Evolutionary conservation across 768 basidiomycete species (phyloP), one percentile per base, ranked within the genome.

Genomic region (Chalciporus piperatus): DNA sequence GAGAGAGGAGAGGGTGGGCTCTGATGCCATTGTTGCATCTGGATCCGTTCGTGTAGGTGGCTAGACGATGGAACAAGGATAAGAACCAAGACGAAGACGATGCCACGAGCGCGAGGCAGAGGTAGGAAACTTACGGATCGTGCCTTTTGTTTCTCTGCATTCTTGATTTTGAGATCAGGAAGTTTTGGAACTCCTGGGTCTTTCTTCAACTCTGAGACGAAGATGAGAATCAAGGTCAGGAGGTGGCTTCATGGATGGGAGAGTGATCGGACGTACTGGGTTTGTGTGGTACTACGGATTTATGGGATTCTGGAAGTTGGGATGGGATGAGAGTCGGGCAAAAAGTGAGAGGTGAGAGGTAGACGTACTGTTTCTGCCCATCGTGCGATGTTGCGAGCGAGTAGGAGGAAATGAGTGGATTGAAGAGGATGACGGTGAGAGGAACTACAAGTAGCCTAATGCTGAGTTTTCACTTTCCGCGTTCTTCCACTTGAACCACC

Each of bases 121-220:
- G 6, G 3, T 22, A 27, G 27, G 3, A 27, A 39, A 76, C 76
- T 48, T 56, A 75, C 79, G 37, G 69, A 61, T 20, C 69, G 74
- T 19, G 70, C 69, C 47, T 73, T 76, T 38, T 76, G 74, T 51
- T 76, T 80, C 35, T 73, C 77, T 49, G 75, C 75, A 71, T 80
- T 79, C 52, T 76, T 72, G 30, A 73, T 71, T 72, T 89, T 90
- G 43, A 89, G 72, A 70, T 83, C 76, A 14, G 89, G 86, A 2
- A 96, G 78, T 61, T 87, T 84, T 6, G 93, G 93, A 3, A 97
- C 74, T 16, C 92, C 94, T 32, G 89, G 88, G 66, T 96, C 93
- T 65, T 91, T 94, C 70, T 89, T 92, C 37, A 92, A 72, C 64
- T 88, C 91, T 92, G 5, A 16, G 14, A 11, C 25, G 37, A 20